These are phyloP conservation scores for Brassica balearica DNA, from an alignment of 441 rosid species.

Conservation along the genomic window DNA sequence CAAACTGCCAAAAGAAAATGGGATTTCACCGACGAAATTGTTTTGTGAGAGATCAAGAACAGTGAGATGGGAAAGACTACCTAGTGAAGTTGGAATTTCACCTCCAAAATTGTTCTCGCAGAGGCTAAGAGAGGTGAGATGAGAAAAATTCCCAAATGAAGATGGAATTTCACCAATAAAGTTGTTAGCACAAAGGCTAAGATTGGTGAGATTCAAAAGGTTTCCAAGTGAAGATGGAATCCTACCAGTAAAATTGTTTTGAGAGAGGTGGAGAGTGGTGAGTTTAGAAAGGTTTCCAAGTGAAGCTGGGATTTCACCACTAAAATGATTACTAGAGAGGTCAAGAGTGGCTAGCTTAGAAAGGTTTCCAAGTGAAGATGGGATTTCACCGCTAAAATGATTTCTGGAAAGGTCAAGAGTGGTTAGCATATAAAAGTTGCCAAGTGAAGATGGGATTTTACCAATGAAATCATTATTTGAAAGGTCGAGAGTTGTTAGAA, in stretches of 20 bases:
- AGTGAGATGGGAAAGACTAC: not conserved
- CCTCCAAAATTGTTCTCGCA: not conserved
- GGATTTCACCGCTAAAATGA: too few relatives aligned
- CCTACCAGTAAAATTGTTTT: not conserved
- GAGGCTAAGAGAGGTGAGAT: not conserved
- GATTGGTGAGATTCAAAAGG: not conserved
- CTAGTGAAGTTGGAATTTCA: not conserved
- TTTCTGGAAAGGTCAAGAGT: too few relatives aligned
- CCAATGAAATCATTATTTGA: too few relatives aligned
- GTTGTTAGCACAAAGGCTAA: not conserved
- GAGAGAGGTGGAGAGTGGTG: not conserved
- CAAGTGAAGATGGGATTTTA: too few relatives aligned
- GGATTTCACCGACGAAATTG: not conserved
- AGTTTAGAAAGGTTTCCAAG: slow-evolving; percentile 1
- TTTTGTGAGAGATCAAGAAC: not conserved
- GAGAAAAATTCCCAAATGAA: not conserved
- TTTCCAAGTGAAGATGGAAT: slow-evolving; percentile 9
- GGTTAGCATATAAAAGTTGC: too few relatives aligned
- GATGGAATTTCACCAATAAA: not conserved
- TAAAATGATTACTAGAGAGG: not conserved
- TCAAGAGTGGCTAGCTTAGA: not conserved
- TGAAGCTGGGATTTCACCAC: not conserved
- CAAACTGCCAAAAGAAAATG: not conserved
- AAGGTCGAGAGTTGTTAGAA: too few relatives aligned
- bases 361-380: not conserved